Percentiles rank a stretch among this genome's conserved stretches.
These are phyloP conservation scores for Emmonsiellopsis sp. DNA, from an alignment of 2,329 filamentous ascomycete species.

Conservation along the genomic window DNA sequence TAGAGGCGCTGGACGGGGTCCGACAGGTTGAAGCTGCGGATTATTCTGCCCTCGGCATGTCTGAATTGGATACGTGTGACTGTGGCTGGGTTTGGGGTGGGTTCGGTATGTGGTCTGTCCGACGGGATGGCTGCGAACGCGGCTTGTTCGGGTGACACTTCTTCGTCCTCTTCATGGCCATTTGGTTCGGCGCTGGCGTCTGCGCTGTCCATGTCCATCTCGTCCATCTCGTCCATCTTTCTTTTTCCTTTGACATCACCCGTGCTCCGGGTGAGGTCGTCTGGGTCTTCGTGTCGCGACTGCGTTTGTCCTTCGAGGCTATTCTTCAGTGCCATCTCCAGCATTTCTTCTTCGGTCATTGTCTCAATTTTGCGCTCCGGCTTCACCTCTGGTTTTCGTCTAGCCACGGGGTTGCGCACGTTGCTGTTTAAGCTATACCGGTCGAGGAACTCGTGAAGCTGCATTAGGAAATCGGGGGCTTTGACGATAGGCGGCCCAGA, in stretches of 20 bases:
- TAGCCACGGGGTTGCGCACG: conserved; percentile 87
- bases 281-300: conserved; percentile 63
- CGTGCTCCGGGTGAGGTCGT: conserved; percentile 68
- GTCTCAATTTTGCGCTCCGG: conserved; percentile 67
- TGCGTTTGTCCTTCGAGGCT: conserved; percentile 55
- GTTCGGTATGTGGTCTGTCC: conserved; percentile 66
- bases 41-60: conserved; percentile 72
- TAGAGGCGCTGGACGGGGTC: conserved; percentile 78
- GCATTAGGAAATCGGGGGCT: conserved; percentile 73
- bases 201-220: conserved; percentile 23
- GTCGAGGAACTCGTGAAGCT: conserved; percentile 93
- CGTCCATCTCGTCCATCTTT: conserved; percentile 46
- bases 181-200: conserved; percentile 21
- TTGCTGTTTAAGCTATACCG: conserved; percentile 81
- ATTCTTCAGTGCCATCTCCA: conserved; percentile 86
- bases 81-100: conserved; percentile 56
- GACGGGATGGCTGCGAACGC: conserved; percentile 64
- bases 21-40: conserved; percentile 68
- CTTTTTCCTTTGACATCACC: conserved; percentile 35
- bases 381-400: conserved; percentile 59
- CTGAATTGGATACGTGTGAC: conserved; percentile 89
- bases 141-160: conserved; percentile 24
- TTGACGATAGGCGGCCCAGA: conserved; percentile 71
- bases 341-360: conserved; percentile 96
- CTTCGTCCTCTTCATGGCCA: conserved; percentile 21